Conservation (phyloP, 441 rosid species). For the Adansonia madagascariensis region DNA sequence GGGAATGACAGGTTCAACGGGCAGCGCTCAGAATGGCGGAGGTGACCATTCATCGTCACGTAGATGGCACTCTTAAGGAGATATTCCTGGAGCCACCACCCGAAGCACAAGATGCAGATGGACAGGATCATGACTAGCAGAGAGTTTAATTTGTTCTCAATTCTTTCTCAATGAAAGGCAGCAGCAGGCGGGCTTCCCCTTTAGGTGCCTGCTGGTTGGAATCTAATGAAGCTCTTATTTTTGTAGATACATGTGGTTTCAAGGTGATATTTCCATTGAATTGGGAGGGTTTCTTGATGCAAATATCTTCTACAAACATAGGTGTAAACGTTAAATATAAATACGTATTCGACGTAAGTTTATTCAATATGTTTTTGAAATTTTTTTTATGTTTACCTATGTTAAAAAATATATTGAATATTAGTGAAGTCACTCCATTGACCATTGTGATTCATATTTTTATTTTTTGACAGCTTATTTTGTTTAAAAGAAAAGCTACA, state of each 20-base stretch:
- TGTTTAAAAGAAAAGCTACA: no score
- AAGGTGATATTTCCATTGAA: constrained; percentile 8
- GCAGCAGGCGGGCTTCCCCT: constrained; percentile 44
- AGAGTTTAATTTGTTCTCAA: constrained; percentile 36
- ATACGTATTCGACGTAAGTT: neutral
- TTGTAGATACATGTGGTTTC: constrained; percentile 4
- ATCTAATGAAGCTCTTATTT: constrained; percentile 14
- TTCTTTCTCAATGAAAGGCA: constrained; percentile 65
- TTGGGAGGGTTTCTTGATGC: neutral
- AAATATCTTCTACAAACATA: neutral
- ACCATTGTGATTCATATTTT: no score
- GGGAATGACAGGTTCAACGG: constrained; percentile 69
- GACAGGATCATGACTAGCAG: constrained; percentile 47
- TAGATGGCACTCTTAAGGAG: constrained; percentile 68
- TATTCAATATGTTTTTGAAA: no score
- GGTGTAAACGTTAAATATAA: no score
- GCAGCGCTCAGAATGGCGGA: constrained; percentile 53
- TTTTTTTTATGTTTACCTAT: no score
- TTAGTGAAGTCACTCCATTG: no score
- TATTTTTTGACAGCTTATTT: no score
- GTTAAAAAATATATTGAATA: no score
- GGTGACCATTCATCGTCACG: constrained; percentile 70
- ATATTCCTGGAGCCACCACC: constrained; percentile 72
- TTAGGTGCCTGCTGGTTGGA: constrained; percentile 40
- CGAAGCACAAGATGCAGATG: constrained; percentile 50